Evolutionary conservation across 192 early-diverging fungal species (phyloP).

Genomic region (Linderina pennispora): DNA sequence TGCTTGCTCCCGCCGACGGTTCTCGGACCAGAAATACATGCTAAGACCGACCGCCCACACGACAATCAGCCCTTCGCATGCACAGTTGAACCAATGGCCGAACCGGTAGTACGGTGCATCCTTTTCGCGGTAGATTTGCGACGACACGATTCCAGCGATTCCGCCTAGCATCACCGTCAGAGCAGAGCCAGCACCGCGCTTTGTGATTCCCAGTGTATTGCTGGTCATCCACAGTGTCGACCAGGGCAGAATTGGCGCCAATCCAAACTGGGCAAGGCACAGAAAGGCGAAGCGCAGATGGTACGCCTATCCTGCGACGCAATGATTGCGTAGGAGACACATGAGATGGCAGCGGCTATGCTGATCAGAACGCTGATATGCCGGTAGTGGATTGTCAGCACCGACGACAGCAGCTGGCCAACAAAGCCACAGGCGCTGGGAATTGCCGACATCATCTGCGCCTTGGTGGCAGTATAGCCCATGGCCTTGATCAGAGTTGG

Average conservation of each 20-base stretch:
- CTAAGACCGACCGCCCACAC: not conserved
- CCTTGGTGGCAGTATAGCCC: not conserved
- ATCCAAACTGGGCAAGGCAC: not conserved
- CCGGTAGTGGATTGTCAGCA: not conserved
- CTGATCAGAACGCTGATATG: not conserved
- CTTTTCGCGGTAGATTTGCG: not conserved
- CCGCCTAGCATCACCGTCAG: not conserved
- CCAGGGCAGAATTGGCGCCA: not conserved
- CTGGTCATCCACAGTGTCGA: conserved; percentile 1
- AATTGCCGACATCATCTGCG: conserved; percentile 1
- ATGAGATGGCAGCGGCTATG: not conserved
- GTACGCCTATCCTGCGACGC: not conserved
- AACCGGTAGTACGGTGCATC: not conserved
- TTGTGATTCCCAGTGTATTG: not conserved
- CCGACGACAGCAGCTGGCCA: not conserved
- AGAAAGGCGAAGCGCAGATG: not conserved
- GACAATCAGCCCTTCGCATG: not conserved
- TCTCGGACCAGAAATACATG: not conserved
- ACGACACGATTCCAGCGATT: not conserved
- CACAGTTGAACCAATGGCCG: not conserved
- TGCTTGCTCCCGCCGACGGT: not conserved
- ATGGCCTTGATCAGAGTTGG: not conserved
- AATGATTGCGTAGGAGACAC: not conserved
- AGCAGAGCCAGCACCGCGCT: not conserved
- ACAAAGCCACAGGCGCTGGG: not conserved